Evolutionary conservation across 192 early-diverging fungal species (phyloP).

Genomic region (Podila minutissima): DNA sequence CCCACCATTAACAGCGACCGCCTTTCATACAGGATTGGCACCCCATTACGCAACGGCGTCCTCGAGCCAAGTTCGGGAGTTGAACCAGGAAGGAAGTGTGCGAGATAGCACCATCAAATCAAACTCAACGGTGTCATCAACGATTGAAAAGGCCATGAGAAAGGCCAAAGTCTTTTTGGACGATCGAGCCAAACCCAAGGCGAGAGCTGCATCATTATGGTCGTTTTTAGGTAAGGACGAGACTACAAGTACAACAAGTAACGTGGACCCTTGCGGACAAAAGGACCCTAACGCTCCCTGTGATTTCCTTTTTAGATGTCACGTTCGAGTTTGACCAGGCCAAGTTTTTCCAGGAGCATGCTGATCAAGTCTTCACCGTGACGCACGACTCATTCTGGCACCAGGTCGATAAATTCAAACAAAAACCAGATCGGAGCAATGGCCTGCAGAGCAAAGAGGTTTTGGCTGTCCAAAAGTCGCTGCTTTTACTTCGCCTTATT

Average conservation of each 20-base stretch:
- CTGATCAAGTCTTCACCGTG: slow-evolving; percentile 73
- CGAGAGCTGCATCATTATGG: slow-evolving; percentile 70
- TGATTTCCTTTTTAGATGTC: slow-evolving; percentile 56
- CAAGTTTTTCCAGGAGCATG: slow-evolving; percentile 83
- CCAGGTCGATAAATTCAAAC: slow-evolving; percentile 81
- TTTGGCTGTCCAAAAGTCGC: slow-evolving; percentile 66
- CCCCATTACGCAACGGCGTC: slow-evolving; percentile 35
- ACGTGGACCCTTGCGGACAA: background rate
- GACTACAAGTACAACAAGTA: too few species aligned
- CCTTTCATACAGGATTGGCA: slow-evolving; percentile 34
- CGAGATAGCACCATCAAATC: slow-evolving; percentile 14
- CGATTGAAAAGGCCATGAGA: slow-evolving; percentile 74
- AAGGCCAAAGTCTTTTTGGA: slow-evolving; percentile 82
- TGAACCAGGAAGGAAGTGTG: slow-evolving; percentile 31
- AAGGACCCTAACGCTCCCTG: background rate
- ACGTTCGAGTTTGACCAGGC: slow-evolving; percentile 75
- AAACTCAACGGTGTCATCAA: slow-evolving; percentile 23
- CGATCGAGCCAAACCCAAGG: slow-evolving; percentile 78
- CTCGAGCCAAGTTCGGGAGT: slow-evolving; percentile 19
- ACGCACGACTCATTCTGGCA: slow-evolving; percentile 72
- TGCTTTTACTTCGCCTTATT: slow-evolving; percentile 72
- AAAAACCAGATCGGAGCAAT: slow-evolving; percentile 65
- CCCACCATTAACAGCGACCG: slow-evolving; percentile 37
- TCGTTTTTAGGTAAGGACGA: slow-evolving; percentile 71
- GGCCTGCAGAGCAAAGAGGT: slow-evolving; percentile 72